phyloP scores from a whole-genome alignment of 2,329 filamentous ascomycete species.

The Penicillium sp. region DNA sequence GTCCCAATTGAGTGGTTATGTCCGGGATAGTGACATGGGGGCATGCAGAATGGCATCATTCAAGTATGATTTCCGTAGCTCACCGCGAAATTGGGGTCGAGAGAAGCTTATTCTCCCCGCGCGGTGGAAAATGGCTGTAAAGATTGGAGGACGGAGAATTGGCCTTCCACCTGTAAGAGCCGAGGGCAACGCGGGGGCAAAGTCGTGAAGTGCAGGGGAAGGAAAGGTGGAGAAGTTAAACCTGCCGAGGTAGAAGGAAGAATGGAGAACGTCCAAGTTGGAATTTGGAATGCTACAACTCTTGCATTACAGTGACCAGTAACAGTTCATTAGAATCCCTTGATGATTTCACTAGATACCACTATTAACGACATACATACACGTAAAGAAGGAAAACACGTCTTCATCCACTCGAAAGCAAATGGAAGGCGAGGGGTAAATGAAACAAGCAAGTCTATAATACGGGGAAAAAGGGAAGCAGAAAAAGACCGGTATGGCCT shows the following conservation, averaged over 20 bases:
- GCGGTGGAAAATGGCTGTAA: conserved; percentile 11
- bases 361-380: conserved; percentile 43
- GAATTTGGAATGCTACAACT: neutral
- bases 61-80: conserved; percentile 6
- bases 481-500: conserved; percentile 11
- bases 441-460: conserved; percentile 37
- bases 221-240: neutral
- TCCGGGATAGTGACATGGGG: neutral
- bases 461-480: conserved; percentile 27
- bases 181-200: neutral
- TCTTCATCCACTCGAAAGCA: conserved; percentile 32
- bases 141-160: conserved; percentile 16
- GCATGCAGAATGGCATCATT: neutral
- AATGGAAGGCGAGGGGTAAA: conserved; percentile 25
- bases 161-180: conserved; percentile 24
- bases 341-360: conserved; percentile 35
- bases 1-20: neutral
- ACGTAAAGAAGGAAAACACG: conserved; percentile 36
- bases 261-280: neutral
- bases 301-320: conserved; percentile 3
- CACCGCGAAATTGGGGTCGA: conserved; percentile 1
- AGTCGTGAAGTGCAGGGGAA: neutral
- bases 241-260: neutral
- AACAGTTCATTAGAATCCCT: conserved; percentile 29
- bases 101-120: conserved; percentile 17